Evolutionary conservation across 1,284 basidiomycete genomes (phyloP), one percentile per base, ranked within the genome.

Genomic region (Coniferiporia weirii): DNA sequence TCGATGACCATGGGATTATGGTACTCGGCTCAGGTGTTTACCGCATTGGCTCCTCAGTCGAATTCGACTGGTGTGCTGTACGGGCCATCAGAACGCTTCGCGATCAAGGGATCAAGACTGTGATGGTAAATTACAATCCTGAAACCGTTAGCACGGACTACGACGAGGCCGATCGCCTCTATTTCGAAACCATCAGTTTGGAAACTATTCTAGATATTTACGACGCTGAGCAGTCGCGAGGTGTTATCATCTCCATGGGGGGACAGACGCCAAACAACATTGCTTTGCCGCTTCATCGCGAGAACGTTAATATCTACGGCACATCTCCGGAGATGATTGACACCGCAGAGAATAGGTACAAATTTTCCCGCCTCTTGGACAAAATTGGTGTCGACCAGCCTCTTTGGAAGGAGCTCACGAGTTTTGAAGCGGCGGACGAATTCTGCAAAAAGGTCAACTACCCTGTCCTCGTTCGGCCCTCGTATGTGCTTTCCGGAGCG

Each of bases 51-150:
- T 98, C 95, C 1, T 98, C 95, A 1, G 97, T 99, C 73, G 97
- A 99, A 75, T 99, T 99, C 75, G 96, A 99, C 73, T 99, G 96
- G 97, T 99, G 96, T 75, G 96, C 96, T 17, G 97, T 99, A 54
- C 89, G 95, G 54, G 94, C 95, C 32, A 98, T 98, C 73, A 81
- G 96, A 65, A 98, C 96, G 0, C 80, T 99, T 46, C 92, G 96
- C 61, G 90, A 96, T 48, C 88, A 91, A 69, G 95, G 95, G n/a
- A 79, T 93, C 64, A 94, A 93, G 69, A 98, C 97, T 7, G 86
- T 98, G 75, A 99, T 98, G 97, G 91, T 99, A 76, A 99, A 98
- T 79, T 98, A 98, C 77, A 98, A 98, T 73, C 96, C 96, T 22
- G 97, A 99, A 78, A 99, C 96, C 0, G 96, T 99, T 70, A 95